Evolutionary conservation across 78 protist genomes (phyloP).

Genomic region (Dictyostelium intermedium): DNA sequence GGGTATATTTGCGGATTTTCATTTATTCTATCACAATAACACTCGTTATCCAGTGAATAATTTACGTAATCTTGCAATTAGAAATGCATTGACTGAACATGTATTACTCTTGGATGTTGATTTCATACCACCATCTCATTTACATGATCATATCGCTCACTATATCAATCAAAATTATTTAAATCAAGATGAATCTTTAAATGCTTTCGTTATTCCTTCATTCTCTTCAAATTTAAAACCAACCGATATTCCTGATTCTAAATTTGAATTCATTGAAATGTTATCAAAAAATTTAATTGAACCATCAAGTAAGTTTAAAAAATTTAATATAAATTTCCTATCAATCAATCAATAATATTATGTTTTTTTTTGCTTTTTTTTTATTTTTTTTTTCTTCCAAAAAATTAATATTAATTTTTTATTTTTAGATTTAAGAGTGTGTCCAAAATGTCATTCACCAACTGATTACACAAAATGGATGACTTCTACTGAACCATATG

Average conservation of each 20-base stretch:
- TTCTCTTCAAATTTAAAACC: slow-evolving; percentile 25
- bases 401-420: too few relatives aligned
- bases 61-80: slow-evolving; percentile 49
- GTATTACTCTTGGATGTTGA: slow-evolving; percentile 67
- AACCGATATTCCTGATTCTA: slow-evolving; percentile 25
- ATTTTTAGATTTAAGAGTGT: slow-evolving; percentile 19
- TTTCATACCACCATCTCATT: slow-evolving; percentile 37
- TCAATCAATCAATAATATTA: too few relatives aligned
- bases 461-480: slow-evolving; percentile 26
- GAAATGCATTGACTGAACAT: slow-evolving; percentile 40
- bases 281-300: neutral
- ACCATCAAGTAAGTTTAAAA: slow-evolving; percentile 22
- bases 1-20: slow-evolving; percentile 3
- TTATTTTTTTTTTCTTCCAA: too few relatives aligned
- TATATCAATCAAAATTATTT: neutral
- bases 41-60: slow-evolving; percentile 72
- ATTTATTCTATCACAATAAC: slow-evolving; percentile 16
- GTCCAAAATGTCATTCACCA: slow-evolving; percentile 71
- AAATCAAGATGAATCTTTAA: neutral
- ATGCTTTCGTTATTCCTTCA: slow-evolving; percentile 59
- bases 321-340: neutral
- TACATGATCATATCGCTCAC: slow-evolving; percentile 23
- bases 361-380: too few relatives aligned
- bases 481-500: neutral
- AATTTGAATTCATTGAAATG: slow-evolving; percentile 19